Evolutionary conservation across 116 monocot species (phyloP).

Genomic region (Iris pallida): DNA sequence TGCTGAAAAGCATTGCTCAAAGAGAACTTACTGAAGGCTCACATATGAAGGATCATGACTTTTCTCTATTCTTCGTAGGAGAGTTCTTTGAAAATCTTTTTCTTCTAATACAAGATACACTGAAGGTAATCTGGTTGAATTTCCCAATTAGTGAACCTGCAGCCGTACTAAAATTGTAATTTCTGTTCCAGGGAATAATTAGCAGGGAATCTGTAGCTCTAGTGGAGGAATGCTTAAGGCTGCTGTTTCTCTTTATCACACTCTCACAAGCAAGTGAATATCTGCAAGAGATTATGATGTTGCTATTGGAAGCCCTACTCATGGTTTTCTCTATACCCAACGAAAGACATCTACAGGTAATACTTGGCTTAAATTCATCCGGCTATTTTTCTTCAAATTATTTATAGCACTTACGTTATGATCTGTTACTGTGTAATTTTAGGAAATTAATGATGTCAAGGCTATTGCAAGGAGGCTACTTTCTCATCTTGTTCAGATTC

Average conservation of each 20-base stretch:
- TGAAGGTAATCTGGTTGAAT: conserved; percentile 47
- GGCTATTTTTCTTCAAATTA: no score
- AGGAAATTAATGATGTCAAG: conserved; percentile 64
- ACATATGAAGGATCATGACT: conserved; percentile 24
- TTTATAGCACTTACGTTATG: neutral
- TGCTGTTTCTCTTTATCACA: conserved; percentile 62
- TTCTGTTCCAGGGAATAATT: conserved; percentile 36
- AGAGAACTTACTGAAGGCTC: conserved; percentile 46
- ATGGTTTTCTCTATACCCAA: conserved; percentile 47
- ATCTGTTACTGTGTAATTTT: conserved; percentile 1
- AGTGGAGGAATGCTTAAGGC: conserved; percentile 68
- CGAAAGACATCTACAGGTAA: conserved; percentile 54
- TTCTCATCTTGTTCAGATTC: conserved; percentile 78
- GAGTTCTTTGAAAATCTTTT: conserved; percentile 76
- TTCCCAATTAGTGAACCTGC: neutral
- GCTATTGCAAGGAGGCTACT: conserved; percentile 53
- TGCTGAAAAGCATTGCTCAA: conserved; percentile 56
- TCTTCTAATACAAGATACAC: conserved; percentile 40
- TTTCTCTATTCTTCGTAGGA: conserved; percentile 48
- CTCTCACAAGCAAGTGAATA: conserved; percentile 52
- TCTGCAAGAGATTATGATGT: conserved; percentile 23
- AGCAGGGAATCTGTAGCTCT: conserved; percentile 46
- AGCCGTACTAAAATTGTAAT: neutral
- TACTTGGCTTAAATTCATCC: neutral
- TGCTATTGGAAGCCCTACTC: conserved; percentile 72